Evolutionary conservation across 192 early-diverging fungal genomes (phyloP), one percentile per base, ranked within the genome.

Genomic region (Linnemannia zychae): DNA sequence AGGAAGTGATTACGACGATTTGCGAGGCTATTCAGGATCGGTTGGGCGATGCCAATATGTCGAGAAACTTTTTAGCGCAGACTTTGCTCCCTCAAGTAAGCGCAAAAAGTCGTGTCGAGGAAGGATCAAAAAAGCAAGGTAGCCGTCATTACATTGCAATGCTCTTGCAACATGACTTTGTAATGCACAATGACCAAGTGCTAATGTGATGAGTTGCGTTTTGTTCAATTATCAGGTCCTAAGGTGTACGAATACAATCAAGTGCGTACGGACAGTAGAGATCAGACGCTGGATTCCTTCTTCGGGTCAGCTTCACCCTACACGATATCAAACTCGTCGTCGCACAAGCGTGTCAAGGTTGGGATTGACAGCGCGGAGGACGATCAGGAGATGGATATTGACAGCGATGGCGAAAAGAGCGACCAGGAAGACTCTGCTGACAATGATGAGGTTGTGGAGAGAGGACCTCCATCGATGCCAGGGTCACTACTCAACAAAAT

Each of bases 221-320:
- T 37, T 33, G 50, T 13, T 67, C 28, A 12, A 38, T 78, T 20
- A 7, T 60, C 67, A 79, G 50, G 83, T 12, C 87, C 74, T 33
- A 91, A 91, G 36, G 82, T 88, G n/a, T 89, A 89, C 53, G 94
- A 94, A 49, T 93, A 97, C 80, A 91, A 95, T 60, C 89, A 95
- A 38, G 96, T 99, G 28, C 92, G 98, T 9, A 98, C 97, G 28
- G 96, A 99, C 80, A 95, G 93, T 79, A 92, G 93, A 36, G 90
- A 90, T 9, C 90, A 93, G 60, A 96, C 96, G 2, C 85, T 99
- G 9, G 96, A 99, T 77, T 79, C 90, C 17, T 96, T 93, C 80
- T 67, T 93, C 9, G 37, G 81, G 0, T 34, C 84, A 0, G 34
- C 79, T 2, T 49, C 74, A 49, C 67, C 76, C 11, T 85, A 79